Base-by-base conservation (phyloP, 108 stramenopile genomes). In the Pseudonitzschia delicatissima region DNA sequence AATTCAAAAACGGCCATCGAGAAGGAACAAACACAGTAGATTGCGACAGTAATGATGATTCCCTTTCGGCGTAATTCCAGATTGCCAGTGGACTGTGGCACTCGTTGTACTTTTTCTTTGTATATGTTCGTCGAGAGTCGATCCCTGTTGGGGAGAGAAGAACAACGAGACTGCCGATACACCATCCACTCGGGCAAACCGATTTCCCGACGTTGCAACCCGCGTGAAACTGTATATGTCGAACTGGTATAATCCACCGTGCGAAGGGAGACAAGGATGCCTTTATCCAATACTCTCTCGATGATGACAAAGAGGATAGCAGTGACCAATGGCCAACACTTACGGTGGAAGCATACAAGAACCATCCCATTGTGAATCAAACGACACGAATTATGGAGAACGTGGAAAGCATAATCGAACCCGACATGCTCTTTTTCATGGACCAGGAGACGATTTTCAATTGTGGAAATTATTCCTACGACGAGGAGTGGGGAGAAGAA, bases 151-250 rank as follows among this genome's bases (percentile, higher is more conserved):
- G 37, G 37, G 37, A 39, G 37, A 39, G 8, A 39, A 39, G 6
- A 39, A 11, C 37, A 11, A 39, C 6, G 37, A 39, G 37, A 39
- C 6, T 26, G 27, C 23, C 50, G 12, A 18, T 23, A 51, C 27
- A 7, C 50, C 50, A 18, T 6, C 26, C n/a, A 51, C 33, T 32
- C 73, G 84, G 26, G 39, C 52, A 12, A 34, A 82, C 26, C 81
- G 87, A 47, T 89, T 91, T 64, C 88, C 92, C 5, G 79, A 82
- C 1, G 71, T 86, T 12, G 82, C 87, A 70, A 81, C 87, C 27
- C 82, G 89, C 28, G 69, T 91, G 18, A 57, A 78, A 45, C 48
- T 86, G 34, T 80, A 81, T 64, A 87, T 87, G 85, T 77, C 76
- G 15, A 80, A 86, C 26, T 94, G 89, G 89, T 85, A 84, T 68